A percentile compares a stretch with the other conserved stretches of the same genome.
These are phyloP conservation scores for Neofusicoccum kwambonambiense DNA, from an alignment of 2,329 filamentous ascomycete species.

Conservation along the genomic window DNA sequence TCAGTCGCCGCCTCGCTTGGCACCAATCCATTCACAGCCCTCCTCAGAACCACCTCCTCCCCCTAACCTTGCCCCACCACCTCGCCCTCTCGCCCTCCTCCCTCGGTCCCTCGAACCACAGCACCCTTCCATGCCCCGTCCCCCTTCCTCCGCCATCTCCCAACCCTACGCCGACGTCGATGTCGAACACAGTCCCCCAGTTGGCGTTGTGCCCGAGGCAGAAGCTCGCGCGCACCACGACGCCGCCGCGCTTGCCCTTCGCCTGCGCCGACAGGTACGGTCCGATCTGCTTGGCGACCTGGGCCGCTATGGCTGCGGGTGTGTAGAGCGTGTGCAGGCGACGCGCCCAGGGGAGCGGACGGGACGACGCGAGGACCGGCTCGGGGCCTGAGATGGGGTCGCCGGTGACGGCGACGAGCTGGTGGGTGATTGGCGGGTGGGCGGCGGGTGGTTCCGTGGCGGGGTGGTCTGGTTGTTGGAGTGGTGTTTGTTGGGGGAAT, in stretches of 20 bases:
- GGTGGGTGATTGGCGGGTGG: neutral
- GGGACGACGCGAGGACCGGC: constrained; percentile 19
- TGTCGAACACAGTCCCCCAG: constrained; percentile 44
- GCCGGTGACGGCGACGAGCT: constrained; percentile 18
- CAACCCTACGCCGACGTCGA: constrained; percentile 43
- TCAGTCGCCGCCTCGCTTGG: too few species aligned
- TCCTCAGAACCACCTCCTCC: constrained; percentile 44
- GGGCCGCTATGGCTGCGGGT: constrained; percentile 41
- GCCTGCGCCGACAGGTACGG: constrained; percentile 42
- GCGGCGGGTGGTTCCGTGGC: neutral
- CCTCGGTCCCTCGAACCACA: constrained; percentile 43
- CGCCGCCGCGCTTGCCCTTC: constrained; percentile 40
- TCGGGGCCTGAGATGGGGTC: constrained; percentile 30
- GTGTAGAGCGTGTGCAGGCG: constrained; percentile 40
- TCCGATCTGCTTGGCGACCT: constrained; percentile 40
- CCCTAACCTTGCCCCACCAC: constrained; percentile 43
- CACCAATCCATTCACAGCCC: too few species aligned
- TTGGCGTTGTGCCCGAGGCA: constrained; percentile 38
- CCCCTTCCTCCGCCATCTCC: neutral
- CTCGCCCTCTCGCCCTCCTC: constrained; percentile 44
- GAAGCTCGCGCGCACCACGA: constrained; percentile 47
- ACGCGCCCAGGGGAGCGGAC: constrained; percentile 40
- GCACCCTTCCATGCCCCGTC: constrained; percentile 22
- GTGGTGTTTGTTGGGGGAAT: neutral
- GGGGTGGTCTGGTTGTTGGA: neutral